Evolutionary conservation across 176 grass and related monocot genomes (phyloP).

Genomic region (Oryza brachyantha): DNA sequence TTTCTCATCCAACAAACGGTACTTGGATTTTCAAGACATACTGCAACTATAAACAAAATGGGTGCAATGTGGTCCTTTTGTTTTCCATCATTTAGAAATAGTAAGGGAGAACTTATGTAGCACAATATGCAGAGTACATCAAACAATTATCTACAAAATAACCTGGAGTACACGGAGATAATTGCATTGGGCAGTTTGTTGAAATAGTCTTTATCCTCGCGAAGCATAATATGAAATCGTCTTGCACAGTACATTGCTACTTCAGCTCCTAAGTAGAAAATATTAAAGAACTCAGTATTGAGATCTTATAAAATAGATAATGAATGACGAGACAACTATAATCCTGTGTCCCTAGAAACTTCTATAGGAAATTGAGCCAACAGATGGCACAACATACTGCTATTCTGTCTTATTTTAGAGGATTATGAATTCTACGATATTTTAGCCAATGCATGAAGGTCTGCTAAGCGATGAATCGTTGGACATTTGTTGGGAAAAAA

Average conservation of each 20-base stretch:
- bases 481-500: conserved; percentile 4
- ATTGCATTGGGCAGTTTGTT: not conserved
- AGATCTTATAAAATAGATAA: not conserved
- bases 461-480: not conserved
- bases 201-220: not conserved
- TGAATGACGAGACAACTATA: not conserved
- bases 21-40: not conserved
- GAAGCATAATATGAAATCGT: conserved; percentile 18
- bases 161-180: not conserved
- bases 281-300: not conserved
- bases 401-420: not conserved
- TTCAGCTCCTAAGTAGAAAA: conserved; percentile 9
- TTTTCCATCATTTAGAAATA: not conserved
- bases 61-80: not conserved
- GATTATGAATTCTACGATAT: not conserved
- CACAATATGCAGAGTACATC: not conserved
- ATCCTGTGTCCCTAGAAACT: not conserved
- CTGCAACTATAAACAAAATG: not conserved
- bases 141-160: not conserved
- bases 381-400: not conserved
- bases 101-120: not conserved
- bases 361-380: not conserved
- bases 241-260: not conserved
- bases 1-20: not conserved
- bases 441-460: not conserved